These are phyloP conservation scores for Trichosporon ovoides DNA, from an alignment of 1,284 basidiomycete species.

Conservation along the genomic window DNA sequence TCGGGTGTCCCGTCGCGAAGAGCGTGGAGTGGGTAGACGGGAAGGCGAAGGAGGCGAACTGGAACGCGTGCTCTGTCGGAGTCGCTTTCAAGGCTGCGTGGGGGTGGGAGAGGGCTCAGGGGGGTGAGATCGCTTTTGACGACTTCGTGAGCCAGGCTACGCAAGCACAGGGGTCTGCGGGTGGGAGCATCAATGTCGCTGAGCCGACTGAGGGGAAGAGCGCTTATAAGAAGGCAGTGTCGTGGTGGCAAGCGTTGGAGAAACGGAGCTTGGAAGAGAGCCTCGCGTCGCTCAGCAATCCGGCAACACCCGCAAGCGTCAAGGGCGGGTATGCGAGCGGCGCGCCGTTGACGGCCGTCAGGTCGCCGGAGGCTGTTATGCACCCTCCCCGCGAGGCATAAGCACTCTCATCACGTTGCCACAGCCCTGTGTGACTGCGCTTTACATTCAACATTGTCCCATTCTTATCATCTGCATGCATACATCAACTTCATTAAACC, in stretches of 20 bases:
- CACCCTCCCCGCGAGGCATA: background rate
- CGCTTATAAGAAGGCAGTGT: slow-evolving; percentile 26
- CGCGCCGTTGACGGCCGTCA: background rate
- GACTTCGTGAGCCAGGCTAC: slow-evolving; percentile 17
- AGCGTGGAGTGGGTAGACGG: slow-evolving; percentile 31
- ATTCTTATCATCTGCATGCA: no score
- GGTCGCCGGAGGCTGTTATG: background rate
- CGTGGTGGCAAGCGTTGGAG: slow-evolving; percentile 33
- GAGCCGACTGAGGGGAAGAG: slow-evolving; percentile 17
- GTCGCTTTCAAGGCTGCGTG: slow-evolving; percentile 47
- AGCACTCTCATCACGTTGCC: no score
- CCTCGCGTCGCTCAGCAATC: background rate
- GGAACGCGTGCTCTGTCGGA: slow-evolving; percentile 46
- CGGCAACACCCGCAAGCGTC: background rate
- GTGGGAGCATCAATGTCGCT: slow-evolving; percentile 32
- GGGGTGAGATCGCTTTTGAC: slow-evolving; percentile 11
- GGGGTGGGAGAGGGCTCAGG: slow-evolving; percentile 34
- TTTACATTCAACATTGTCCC: background rate
- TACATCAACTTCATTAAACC: background rate
- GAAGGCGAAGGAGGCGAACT: slow-evolving; percentile 17
- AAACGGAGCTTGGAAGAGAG: slow-evolving; percentile 9
- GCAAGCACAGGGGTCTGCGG: slow-evolving; percentile 21
- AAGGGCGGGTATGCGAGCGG: background rate
- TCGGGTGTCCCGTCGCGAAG: slow-evolving; percentile 62
- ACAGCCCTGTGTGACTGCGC: no score